Percentiles rank a stretch among this genome's conserved stretches.
These are phyloP conservation scores for Fusarium denticulatum DNA, from an alignment of 2,329 filamentous ascomycete genomes.

Conservation along the genomic window DNA sequence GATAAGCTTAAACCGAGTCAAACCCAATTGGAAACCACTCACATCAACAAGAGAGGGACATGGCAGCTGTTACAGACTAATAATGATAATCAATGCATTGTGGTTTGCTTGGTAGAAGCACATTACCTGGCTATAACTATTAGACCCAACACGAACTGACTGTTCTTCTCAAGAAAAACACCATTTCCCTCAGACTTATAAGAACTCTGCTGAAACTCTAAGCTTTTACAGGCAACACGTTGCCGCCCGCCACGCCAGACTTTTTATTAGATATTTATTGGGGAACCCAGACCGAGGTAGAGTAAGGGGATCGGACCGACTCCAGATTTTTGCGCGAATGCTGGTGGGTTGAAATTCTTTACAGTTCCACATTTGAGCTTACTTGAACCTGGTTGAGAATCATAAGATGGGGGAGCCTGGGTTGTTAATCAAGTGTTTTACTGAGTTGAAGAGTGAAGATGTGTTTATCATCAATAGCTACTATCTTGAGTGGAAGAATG, in stretches of 20 bases:
- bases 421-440: background rate
- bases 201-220: background rate
- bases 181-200: background rate
- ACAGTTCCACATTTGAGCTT: conserved; percentile 28
- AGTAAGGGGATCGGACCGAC: conserved; percentile 27
- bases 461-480: background rate
- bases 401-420: background rate
- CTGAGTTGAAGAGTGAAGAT: background rate
- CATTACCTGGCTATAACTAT: background rate
- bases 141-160: background rate
- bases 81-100: background rate
- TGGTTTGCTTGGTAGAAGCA: background rate
- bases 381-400: conserved; percentile 9
- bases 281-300: conserved; percentile 10
- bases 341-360: conserved; percentile 27
- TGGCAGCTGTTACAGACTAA: background rate
- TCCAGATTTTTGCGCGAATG: conserved; percentile 21
- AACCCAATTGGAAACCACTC: background rate
- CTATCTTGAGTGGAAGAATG: background rate
- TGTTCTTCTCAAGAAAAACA: too few relatives aligned
- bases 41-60: background rate
- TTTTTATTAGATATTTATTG: background rate
- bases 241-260: background rate
- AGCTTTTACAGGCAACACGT: background rate
- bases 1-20: conserved; percentile 20